Conservation (phyloP, 495 filamentous ascomycete species). For the Rhizodiscina lignyota region DNA sequence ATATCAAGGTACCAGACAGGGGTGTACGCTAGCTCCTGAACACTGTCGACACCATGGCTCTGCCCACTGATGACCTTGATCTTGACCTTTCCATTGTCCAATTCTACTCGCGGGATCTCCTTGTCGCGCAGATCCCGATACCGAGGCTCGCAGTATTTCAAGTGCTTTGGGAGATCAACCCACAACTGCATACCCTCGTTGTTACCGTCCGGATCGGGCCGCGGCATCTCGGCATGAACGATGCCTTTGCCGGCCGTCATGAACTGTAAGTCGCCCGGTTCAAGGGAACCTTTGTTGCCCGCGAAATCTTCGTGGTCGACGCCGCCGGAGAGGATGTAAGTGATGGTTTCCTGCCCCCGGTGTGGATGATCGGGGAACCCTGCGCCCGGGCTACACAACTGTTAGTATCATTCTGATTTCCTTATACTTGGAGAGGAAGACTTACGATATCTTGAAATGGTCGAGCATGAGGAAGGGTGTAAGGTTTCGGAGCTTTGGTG, state of each 20-base stretch:
- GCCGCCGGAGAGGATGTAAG: slow-evolving; percentile 67
- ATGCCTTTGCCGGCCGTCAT: slow-evolving; percentile 92
- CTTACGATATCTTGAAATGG: slow-evolving; percentile 65
- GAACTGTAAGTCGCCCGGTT: slow-evolving; percentile 80
- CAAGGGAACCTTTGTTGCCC: slow-evolving; percentile 73
- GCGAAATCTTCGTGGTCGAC: slow-evolving; percentile 96
- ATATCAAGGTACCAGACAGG: slow-evolving; percentile 89
- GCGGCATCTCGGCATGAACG: slow-evolving; percentile 94
- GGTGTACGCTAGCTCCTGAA: slow-evolving; percentile 84
- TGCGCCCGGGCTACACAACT: slow-evolving; percentile 6
- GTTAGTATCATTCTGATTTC: slow-evolving; percentile 3
- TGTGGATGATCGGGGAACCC: slow-evolving; percentile 1
- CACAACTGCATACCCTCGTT: slow-evolving; percentile 88
- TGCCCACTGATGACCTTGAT: slow-evolving; percentile 85
- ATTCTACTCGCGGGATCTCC: slow-evolving; percentile 58
- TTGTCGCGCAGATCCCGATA: slow-evolving; percentile 66
- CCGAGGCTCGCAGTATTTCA: slow-evolving; percentile 80
- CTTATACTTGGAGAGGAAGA: too few relatives aligned
- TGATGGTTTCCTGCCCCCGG: slow-evolving; percentile 66
- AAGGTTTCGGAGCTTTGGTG: slow-evolving; percentile 67
- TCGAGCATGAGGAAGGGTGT: slow-evolving; percentile 96
- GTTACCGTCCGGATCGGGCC: slow-evolving; percentile 56
- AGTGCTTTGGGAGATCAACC: slow-evolving; percentile 71
- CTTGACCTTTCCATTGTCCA: slow-evolving; percentile 54
- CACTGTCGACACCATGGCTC: slow-evolving; percentile 64